These are phyloP conservation scores for Fusarium albidum DNA, from an alignment of 2,329 filamentous ascomycete species.

Conservation along the genomic window DNA sequence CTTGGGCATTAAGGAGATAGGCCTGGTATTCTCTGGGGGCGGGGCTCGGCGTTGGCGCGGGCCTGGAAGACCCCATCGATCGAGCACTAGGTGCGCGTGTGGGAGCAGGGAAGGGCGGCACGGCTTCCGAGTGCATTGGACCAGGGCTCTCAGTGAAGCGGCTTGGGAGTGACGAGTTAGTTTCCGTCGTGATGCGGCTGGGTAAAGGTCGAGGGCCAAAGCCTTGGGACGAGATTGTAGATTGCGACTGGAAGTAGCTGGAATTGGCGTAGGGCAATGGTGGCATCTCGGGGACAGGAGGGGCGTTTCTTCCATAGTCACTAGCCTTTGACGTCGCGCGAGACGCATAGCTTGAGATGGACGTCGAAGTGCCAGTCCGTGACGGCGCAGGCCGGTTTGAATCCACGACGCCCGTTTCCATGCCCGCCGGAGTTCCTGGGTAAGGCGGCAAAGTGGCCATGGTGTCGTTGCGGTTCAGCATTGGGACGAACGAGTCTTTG, in stretches of 20 bases:
- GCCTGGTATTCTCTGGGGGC: constrained; percentile 39
- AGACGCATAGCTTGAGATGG: constrained; percentile 69
- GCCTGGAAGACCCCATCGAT: constrained; percentile 17
- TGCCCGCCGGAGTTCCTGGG: constrained; percentile 61
- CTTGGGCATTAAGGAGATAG: constrained; percentile 61
- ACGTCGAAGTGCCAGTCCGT: constrained; percentile 62
- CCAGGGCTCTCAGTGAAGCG: constrained; percentile 43
- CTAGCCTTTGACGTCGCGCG: constrained; percentile 68
- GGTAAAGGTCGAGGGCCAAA: constrained; percentile 39
- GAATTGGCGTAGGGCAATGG: constrained; percentile 31
- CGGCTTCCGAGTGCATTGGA: constrained; percentile 37
- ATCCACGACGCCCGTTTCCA: constrained; percentile 62
- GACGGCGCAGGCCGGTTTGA: constrained; percentile 59
- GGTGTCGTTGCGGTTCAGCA: constrained; percentile 66
- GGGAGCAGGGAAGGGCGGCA: constrained; percentile 46
- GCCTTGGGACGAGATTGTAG: constrained; percentile 49
- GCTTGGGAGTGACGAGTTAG: constrained; percentile 26
- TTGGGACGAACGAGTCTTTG: constrained; percentile 64
- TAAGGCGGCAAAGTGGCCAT: constrained; percentile 70
- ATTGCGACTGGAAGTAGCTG: constrained; percentile 42
- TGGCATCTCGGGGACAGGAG: constrained; percentile 49
- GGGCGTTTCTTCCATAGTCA: constrained; percentile 55
- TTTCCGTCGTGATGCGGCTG: constrained; percentile 21
- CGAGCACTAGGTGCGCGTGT: constrained; percentile 44
- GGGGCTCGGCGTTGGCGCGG: constrained; percentile 17